These are phyloP conservation scores for Leishmania gerbilli DNA, from an alignment of 208 protist species.

Conservation along the genomic window DNA sequence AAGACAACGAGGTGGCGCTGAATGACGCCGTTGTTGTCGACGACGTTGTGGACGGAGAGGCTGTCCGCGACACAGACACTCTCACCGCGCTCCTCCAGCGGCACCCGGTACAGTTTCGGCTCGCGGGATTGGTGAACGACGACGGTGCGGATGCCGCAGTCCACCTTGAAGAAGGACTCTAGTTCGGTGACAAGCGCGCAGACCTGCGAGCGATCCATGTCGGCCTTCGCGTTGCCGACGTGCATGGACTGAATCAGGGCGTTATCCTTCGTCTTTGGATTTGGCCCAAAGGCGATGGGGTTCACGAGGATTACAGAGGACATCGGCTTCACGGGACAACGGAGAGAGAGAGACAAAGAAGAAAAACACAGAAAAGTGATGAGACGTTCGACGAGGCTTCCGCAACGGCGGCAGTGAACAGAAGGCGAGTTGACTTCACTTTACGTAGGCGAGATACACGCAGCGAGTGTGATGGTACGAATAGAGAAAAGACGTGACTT, in stretches of 20 bases:
- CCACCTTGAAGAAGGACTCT: slow-evolving; percentile 15
- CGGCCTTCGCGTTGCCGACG: slow-evolving; percentile 36
- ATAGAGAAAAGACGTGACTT: neutral
- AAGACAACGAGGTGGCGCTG: slow-evolving; percentile 63
- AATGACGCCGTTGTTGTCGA: slow-evolving; percentile 52
- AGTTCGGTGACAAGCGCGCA: slow-evolving; percentile 28
- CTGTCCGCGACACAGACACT: slow-evolving; percentile 50
- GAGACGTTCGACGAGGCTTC: neutral
- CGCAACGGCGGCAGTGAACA: neutral
- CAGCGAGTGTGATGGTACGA: neutral
- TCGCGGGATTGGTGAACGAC: slow-evolving; percentile 34
- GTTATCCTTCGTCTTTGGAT: slow-evolving; percentile 30
- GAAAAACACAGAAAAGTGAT: neutral
- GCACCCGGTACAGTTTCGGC: slow-evolving; percentile 17
- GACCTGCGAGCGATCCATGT: slow-evolving; percentile 39
- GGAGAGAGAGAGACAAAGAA: neutral
- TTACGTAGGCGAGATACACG: neutral
- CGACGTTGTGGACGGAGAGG: slow-evolving; percentile 77
- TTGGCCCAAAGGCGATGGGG: slow-evolving; percentile 34
- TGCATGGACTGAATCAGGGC: slow-evolving; percentile 27
- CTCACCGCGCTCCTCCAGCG: slow-evolving; percentile 47
- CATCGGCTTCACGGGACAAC: slow-evolving; percentile 18
- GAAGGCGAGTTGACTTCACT: neutral
- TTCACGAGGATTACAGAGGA: slow-evolving; percentile 36
- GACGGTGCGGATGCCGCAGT: slow-evolving; percentile 25